phyloP scores from a whole-genome alignment of 1,284 basidiomycete species.

The Sanghuangporus weigelae region DNA sequence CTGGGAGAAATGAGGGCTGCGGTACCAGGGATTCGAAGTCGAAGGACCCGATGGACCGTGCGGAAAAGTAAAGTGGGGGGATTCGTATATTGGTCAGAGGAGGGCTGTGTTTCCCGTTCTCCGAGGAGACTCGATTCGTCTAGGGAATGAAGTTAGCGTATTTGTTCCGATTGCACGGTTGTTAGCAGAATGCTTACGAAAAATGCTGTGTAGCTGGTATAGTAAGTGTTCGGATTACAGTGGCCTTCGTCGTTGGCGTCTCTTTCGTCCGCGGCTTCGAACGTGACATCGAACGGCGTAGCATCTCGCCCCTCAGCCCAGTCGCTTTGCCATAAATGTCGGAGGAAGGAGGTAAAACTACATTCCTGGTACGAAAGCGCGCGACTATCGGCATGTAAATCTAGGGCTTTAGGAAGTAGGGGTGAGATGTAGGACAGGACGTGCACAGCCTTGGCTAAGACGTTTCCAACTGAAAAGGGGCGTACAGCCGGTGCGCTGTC shows the following conservation, averaged over 20 bases:
- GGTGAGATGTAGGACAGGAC: conserved; percentile 40
- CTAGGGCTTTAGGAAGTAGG: conserved; percentile 33
- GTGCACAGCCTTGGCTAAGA: conserved; percentile 37
- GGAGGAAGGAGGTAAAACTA: conserved; percentile 30
- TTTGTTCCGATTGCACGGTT: neutral
- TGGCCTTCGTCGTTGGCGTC: conserved; percentile 36
- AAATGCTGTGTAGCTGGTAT: conserved; percentile 37
- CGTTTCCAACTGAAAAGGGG: conserved; percentile 35
- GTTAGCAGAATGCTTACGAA: conserved; percentile 28
- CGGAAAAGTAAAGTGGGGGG: conserved; percentile 25
- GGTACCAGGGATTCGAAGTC: conserved; percentile 35
- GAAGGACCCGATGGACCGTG: conserved; percentile 29
- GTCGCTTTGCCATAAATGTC: conserved; percentile 41
- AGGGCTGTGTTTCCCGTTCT: conserved; percentile 5
- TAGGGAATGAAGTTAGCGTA: neutral
- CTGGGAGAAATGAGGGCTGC: conserved; percentile 30
- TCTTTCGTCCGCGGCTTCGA: conserved; percentile 40
- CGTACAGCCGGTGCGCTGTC: conserved; percentile 38
- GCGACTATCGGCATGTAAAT: conserved; percentile 42
- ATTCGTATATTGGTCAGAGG: conserved; percentile 11
- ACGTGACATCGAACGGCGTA: conserved; percentile 45
- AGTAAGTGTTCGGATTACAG: conserved; percentile 35
- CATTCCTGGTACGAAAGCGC: conserved; percentile 35
- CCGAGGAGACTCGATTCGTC: conserved; percentile 6
- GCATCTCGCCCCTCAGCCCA: conserved; percentile 46